Evolutionary conservation across 2,329 filamentous ascomycete species (phyloP).

Genomic region (Alternaria angustiovoidea): DNA sequence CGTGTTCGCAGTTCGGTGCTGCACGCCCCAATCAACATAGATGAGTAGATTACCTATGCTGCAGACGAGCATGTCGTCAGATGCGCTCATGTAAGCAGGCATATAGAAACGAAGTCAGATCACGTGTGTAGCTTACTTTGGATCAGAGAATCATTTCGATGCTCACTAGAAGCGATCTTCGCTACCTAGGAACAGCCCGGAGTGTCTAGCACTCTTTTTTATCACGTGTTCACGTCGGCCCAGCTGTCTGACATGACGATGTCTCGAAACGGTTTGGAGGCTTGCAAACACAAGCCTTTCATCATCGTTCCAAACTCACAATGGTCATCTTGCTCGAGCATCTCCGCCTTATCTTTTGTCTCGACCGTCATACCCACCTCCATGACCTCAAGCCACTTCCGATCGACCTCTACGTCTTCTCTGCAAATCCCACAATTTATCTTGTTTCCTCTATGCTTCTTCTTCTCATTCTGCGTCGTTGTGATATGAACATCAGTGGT

Average conservation of each 20-base stretch:
- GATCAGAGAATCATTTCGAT: not conserved
- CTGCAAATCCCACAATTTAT: not conserved
- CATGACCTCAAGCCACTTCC: not conserved
- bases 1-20: constrained; percentile 41
- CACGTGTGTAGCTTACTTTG: not conserved
- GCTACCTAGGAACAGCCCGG: not conserved
- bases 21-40: constrained; percentile 19
- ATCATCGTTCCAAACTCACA: not conserved
- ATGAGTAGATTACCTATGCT: constrained; percentile 16
- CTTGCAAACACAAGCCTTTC: not conserved
- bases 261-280: not conserved
- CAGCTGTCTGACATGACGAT: not conserved
- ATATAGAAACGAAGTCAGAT: not conserved
- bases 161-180: not conserved
- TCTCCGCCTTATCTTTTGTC: not conserved
- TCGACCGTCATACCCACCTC: not conserved
- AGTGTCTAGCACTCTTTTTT: not conserved
- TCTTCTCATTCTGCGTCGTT: not conserved
- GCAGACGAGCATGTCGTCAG: not conserved
- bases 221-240: not conserved
- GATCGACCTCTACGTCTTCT: not conserved
- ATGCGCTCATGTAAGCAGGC: constrained; percentile 4
- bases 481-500: not conserved
- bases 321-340: not conserved
- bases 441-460: not conserved